phyloP scores from a whole-genome alignment of 768 basidiomycete species.

The Psilocybe azurescens region DNA sequence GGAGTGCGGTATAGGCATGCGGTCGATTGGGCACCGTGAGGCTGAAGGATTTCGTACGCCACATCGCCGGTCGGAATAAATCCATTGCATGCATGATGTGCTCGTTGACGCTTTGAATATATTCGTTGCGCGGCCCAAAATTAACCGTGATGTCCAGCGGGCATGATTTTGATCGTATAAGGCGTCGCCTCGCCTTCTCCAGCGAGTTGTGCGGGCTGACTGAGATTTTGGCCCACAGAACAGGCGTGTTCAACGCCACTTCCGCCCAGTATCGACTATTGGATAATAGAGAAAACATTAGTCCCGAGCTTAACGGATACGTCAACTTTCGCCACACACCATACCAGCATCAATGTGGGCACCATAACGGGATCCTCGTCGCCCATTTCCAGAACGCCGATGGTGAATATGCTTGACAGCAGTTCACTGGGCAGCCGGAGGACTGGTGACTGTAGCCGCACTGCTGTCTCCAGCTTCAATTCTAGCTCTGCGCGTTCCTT shows the following conservation, averaged over 20 bases:
- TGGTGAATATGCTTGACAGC: slow-evolving; percentile 76
- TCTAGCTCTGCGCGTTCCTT: slow-evolving; percentile 72
- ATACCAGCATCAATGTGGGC: slow-evolving; percentile 81
- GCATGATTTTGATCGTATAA: slow-evolving; percentile 77
- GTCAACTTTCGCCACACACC: slow-evolving; percentile 43
- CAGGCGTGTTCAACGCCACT: slow-evolving; percentile 72
- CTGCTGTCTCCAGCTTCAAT: slow-evolving; percentile 73
- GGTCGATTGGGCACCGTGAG: slow-evolving; percentile 80
- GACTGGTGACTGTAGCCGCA: slow-evolving; percentile 81
- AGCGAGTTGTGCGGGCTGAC: slow-evolving; percentile 76
- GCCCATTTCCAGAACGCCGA: slow-evolving; percentile 66
- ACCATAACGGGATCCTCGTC: slow-evolving; percentile 79
- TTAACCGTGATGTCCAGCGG: slow-evolving; percentile 78
- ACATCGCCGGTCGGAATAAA: slow-evolving; percentile 76
- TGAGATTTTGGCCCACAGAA: slow-evolving; percentile 78
- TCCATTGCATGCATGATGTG: slow-evolving; percentile 78
- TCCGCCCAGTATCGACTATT: slow-evolving; percentile 75
- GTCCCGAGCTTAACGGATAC: slow-evolving; percentile 15
- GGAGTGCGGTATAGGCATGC: slow-evolving; percentile 77
- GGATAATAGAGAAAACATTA: slow-evolving; percentile 16
- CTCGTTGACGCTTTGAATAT: slow-evolving; percentile 62
- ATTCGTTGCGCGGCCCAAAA: slow-evolving; percentile 71
- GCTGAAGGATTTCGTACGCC: slow-evolving; percentile 75
- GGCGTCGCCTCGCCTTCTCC: slow-evolving; percentile 69
- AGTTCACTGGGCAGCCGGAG: slow-evolving; percentile 82